These are phyloP conservation scores for Sambucus nigra DNA, from an alignment of 129 eudicot species.

Conservation along the genomic window DNA sequence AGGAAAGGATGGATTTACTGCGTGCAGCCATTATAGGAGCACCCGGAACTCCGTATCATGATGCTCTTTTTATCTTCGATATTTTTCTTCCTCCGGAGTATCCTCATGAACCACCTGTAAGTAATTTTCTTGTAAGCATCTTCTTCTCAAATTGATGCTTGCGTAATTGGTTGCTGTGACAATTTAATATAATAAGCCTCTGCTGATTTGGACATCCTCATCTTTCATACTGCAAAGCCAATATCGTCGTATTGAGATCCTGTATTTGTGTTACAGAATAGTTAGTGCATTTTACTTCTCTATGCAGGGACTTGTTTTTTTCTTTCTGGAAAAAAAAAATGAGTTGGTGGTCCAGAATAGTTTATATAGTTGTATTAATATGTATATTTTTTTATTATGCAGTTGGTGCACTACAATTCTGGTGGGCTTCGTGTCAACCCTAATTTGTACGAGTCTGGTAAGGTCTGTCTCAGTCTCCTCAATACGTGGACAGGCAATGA, in stretches of 20 bases:
- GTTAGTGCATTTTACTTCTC: no score
- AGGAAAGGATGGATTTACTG: constrained; percentile 82
- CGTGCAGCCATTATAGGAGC: constrained; percentile 80
- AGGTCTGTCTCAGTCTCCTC: constrained; percentile 90
- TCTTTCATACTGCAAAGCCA: no score
- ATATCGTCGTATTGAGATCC: no score
- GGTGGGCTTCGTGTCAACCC: constrained; percentile 96
- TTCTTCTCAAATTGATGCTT: not conserved
- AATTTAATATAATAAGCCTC: no score
- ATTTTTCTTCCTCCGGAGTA: constrained; percentile 71
- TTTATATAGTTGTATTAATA: no score
- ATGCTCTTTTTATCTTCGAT: constrained; percentile 80
- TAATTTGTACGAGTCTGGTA: constrained; percentile 81
- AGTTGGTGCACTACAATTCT: constrained; percentile 82
- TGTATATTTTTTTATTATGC: constrained; percentile 13
- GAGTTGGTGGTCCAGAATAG: no score
- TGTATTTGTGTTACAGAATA: no score
- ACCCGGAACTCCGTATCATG: constrained; percentile 87
- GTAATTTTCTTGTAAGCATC: constrained; percentile 5
- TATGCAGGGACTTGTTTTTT: no score
- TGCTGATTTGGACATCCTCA: no score
- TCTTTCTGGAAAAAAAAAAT: no score
- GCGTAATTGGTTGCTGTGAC: not conserved
- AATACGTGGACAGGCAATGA: constrained; percentile 89
- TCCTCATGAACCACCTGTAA: constrained; percentile 92